Evolutionary conservation across 352 stramenopile species (phyloP), one percentile per base, ranked within the genome.

Genomic region (Globisporangium uncinulatum): DNA sequence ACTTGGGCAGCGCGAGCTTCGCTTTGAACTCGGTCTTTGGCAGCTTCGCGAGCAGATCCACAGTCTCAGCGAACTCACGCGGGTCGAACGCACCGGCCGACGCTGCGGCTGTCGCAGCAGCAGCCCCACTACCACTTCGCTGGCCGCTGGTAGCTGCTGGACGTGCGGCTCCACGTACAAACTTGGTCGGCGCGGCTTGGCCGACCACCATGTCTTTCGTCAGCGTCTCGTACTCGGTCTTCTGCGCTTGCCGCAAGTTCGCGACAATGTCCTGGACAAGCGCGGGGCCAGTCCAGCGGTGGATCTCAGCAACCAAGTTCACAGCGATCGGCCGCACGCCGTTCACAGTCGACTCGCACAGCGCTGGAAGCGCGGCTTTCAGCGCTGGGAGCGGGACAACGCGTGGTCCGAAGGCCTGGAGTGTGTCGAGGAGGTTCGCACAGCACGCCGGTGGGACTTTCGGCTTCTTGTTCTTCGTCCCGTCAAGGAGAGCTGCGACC

Each of bases 391-490:
- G 39, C 5, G 86, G 79, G 10, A 94, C 62, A 7, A 92, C 70
- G 13, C 73, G 75, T 0, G 84, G 84, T n/a, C 86, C 86, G 50
- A 92, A 95, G 7, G 75, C 79, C 56, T 89, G 87, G 21, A 95
- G 69, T 8, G 75, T 70, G 37, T 94, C 84, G 0, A 94, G 58
- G 13, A 86, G 79, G 51, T 67, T 78, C 3, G 67, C 63, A 0
- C 79, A 66, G 74, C 86, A 94, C 0, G 79, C 83, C 11, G 86
- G 83, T 19, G 86, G 84, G 0, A 93, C 84, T 32, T 95, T 95
- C 1, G 84, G 86, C 52, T 95, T 95, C 43, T 87, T 87, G 61
- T 94, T 92, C 43, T 85, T 89, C 3, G 83, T 89, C 31, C 84
- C 86, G 82, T 94, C 84, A 20, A 95, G 68, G 1, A 95, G 56